phyloP scores from a whole-genome alignment of 2,329 filamentous ascomycete genomes.

The Endoconidiophora polonica region DNA sequence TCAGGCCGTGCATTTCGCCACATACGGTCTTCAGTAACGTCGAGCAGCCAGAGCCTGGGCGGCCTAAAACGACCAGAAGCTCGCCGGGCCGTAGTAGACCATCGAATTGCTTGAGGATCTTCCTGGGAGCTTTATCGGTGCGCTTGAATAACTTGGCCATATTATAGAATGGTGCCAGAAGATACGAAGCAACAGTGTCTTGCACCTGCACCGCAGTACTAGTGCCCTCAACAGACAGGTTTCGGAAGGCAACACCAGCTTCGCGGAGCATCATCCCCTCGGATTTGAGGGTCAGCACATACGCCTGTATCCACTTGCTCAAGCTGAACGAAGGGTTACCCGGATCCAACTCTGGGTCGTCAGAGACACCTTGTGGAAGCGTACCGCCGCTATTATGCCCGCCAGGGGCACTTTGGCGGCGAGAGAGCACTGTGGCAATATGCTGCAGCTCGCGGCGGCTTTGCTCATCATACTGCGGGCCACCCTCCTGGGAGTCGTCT shows the following conservation, averaged over 20 bases:
- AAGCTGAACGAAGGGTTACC: slow-evolving; percentile 25
- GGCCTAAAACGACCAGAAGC: slow-evolving; percentile 51
- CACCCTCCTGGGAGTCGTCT: neutral
- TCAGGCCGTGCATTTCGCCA: slow-evolving; percentile 42
- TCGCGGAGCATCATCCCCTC: slow-evolving; percentile 36
- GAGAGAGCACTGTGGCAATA: slow-evolving; percentile 25
- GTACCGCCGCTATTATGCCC: neutral
- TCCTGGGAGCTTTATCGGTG: slow-evolving; percentile 29
- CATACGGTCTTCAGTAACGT: slow-evolving; percentile 46
- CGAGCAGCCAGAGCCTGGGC: slow-evolving; percentile 47
- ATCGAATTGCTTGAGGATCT: slow-evolving; percentile 48
- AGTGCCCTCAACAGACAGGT: slow-evolving; percentile 50
- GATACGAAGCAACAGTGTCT: slow-evolving; percentile 43
- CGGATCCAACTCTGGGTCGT: slow-evolving; percentile 23
- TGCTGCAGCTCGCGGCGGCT: slow-evolving; percentile 23
- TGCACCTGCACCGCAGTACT: slow-evolving; percentile 53
- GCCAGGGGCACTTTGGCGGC: slow-evolving; percentile 16
- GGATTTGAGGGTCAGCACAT: slow-evolving; percentile 29
- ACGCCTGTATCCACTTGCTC: slow-evolving; percentile 24
- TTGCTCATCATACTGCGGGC: slow-evolving; percentile 16
- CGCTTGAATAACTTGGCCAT: slow-evolving; percentile 16
- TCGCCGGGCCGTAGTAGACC: slow-evolving; percentile 48
- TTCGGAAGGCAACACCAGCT: slow-evolving; percentile 46
- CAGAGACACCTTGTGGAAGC: neutral
- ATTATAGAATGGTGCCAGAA: slow-evolving; percentile 40